Conservation (phyloP, 2,329 filamentous ascomycete species). For the Pseudomassariella vexata region DNA sequence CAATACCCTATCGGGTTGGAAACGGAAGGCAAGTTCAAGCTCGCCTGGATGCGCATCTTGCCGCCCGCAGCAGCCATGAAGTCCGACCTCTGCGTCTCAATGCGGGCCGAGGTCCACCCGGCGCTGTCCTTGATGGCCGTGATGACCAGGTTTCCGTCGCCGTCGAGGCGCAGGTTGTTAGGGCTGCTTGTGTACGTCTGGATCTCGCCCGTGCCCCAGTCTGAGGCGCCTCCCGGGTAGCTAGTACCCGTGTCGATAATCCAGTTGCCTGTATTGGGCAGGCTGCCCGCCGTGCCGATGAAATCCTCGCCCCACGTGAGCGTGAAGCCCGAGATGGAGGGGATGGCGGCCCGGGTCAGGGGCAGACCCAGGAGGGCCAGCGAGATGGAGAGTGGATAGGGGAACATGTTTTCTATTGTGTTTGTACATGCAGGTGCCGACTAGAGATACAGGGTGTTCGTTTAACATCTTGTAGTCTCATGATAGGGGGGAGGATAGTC, state of each 20-base stretch:
- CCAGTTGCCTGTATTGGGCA: conserved; percentile 36
- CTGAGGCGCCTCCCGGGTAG: conserved; percentile 37
- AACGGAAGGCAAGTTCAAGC: conserved; percentile 4
- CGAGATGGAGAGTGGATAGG: too few species aligned
- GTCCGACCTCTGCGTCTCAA: conserved; percentile 31
- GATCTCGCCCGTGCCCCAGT: conserved; percentile 45
- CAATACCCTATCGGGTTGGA: conserved; percentile 24
- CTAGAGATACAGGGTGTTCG: too few species aligned
- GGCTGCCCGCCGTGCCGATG: conserved; percentile 19
- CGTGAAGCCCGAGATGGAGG: conserved; percentile 5
- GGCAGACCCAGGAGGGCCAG: too few species aligned
- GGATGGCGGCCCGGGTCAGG: conserved; percentile 6
- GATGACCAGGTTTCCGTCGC: conserved; percentile 31
- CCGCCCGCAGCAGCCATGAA: conserved; percentile 27
- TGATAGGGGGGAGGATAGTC: too few species aligned
- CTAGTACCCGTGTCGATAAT: conserved; percentile 34
- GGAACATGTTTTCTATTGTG: too few species aligned
- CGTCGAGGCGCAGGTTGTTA: conserved; percentile 34
- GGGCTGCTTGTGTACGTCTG: conserved; percentile 36
- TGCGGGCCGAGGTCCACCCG: conserved; percentile 37
- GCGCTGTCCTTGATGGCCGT: conserved; percentile 19
- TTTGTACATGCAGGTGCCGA: too few species aligned
- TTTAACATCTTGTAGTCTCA: too few species aligned
- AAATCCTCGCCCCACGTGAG: conserved; percentile 25
- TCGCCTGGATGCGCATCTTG: conserved; percentile 14